Base-by-base conservation (phyloP, 2,329 filamentous ascomycete genomes). In the Fusarium liriodendri region DNA sequence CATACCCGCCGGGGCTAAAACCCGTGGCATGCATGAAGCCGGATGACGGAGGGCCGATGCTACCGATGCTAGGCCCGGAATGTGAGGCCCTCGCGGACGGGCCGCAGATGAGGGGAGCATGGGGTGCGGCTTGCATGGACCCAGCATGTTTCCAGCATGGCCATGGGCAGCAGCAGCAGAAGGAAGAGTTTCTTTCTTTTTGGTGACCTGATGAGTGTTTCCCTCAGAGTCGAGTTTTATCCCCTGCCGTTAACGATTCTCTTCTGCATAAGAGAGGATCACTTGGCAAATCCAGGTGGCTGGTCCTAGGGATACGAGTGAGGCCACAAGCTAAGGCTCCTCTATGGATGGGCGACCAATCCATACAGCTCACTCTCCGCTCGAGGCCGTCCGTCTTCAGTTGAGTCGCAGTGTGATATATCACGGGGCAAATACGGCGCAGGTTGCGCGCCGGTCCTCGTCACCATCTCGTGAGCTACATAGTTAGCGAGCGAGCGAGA, bases 1-100 rank as follows among this genome's bases (percentile, higher is more conserved):
- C 73, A 75, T 80, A 79, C 77, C 78, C 79, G 79, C 79, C 78
- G 75, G 60, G 64, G 76, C 79, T 80, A 78, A 71, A 74, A 55
- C 25, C 42, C 71, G 69, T 77, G 72, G 73, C 74, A 79, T 77
- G 77, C 75, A 77, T 78, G 66, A 65, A 71, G 61, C 70, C 66
- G 69, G 70, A 75, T 67, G 68, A 64, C 67, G 58, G 67, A 73
- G 70, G 66, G 59, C 63, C 63, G 72, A 75, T 75, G 69, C 52
- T 71, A 75, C 66, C 22, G 54, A 69, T 69, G 52, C 69, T 77
- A 77, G 68, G 59, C 68, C 67, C 47, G 64, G 73, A 71, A 66
- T 29, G 76, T 65, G 71, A 70, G 64, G 50, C 32, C 45, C 38
- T 67, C 61, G 77, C 75, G 70, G 71, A 75, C 72, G 73, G 78